Evolutionary conservation across 1,139 yeast genomes (phyloP), one percentile per base, ranked within the genome.

Genomic region (Candida tropicalis): DNA sequence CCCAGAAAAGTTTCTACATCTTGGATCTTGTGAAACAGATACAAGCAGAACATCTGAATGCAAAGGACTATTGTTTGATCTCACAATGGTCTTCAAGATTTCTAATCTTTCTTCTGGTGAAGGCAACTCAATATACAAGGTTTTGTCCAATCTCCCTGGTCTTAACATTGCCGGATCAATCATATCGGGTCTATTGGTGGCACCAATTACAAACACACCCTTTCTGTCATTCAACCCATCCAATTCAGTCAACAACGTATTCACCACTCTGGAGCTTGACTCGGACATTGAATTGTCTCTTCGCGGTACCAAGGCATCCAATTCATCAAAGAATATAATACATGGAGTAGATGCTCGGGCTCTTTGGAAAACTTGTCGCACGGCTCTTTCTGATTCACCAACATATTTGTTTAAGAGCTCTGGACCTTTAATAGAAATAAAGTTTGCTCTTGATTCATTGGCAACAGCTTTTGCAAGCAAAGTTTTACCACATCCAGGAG

Each of bases 401-500:
- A 93, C 98, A 58, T 90, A 93, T 65, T 93, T 93, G 62, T 93
- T 93, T 47, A 93, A 73, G 44, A 93, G 68, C 62, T 93, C 99
- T 0, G 99, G 98, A 2, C 99, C 99, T 52, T 95, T 85, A 32
- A 93, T 90, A 8, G 96, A 87, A 35, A 93, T 93, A 64, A 93
- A 93, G 61, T 93, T 93, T 7, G 98, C 98, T 43, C 95, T 79
- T 1, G 97, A 88, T 65, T 93, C 98, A 60, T 93, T 91, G 11
- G 99, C 99, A 9, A 93, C 98, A 0, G 98, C 99, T 59, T 93
- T 93, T 1, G 98, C 99, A 39, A 93, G 71, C 44, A 93, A 72
- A 0, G 99, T 93, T 60, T 93, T 93, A 75, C 99, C 99, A 70
- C 98, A 93, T 17, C 99, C 99, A 2, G 99, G 99, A 1, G 99